Conservation (phyloP, 176 grass and related monocot genomes). For the Cymbopogon citratus region DNA sequence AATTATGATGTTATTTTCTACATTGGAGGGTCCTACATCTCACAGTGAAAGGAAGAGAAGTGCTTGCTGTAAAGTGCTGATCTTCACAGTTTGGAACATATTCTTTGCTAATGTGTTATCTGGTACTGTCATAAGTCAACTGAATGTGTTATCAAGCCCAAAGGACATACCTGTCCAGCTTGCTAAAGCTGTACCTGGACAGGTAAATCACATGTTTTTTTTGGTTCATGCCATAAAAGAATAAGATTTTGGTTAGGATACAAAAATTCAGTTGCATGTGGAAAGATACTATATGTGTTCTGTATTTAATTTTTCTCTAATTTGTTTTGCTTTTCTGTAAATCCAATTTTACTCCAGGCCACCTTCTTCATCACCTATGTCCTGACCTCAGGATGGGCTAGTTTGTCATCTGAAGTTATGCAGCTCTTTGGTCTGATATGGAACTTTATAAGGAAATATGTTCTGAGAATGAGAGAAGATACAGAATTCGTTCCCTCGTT, state of each 20-base stretch:
- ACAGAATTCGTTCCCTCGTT: slow-evolving; percentile 60
- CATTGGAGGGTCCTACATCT: slow-evolving; percentile 87
- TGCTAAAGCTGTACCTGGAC: slow-evolving; percentile 79
- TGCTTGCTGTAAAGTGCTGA: slow-evolving; percentile 86
- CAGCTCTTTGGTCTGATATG: slow-evolving; percentile 76
- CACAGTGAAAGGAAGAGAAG: slow-evolving; percentile 93
- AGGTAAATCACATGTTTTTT: slow-evolving; percentile 43
- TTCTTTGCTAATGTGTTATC: slow-evolving; percentile 94
- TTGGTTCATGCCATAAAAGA: neutral
- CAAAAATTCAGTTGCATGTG: neutral
- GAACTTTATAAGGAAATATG: slow-evolving; percentile 75
- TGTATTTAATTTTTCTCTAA: slow-evolving; percentile 1
- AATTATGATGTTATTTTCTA: slow-evolving; percentile 84
- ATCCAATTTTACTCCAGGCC: slow-evolving; percentile 54
- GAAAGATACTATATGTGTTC: neutral
- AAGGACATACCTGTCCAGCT: slow-evolving; percentile 70
- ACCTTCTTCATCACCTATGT: slow-evolving; percentile 99
- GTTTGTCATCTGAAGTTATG: slow-evolving; percentile 84
- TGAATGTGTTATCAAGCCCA: slow-evolving; percentile 68
- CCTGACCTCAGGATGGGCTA: slow-evolving; percentile 96
- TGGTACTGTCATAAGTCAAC: slow-evolving; percentile 74
- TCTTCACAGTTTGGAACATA: slow-evolving; percentile 90
- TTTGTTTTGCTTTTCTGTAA: slow-evolving; percentile 3
- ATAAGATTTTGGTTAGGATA: neutral
- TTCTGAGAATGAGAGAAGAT: slow-evolving; percentile 59